These are phyloP conservation scores for Hyaloscypha variabilis DNA, from an alignment of 495 filamentous ascomycete species.

Conservation along the genomic window DNA sequence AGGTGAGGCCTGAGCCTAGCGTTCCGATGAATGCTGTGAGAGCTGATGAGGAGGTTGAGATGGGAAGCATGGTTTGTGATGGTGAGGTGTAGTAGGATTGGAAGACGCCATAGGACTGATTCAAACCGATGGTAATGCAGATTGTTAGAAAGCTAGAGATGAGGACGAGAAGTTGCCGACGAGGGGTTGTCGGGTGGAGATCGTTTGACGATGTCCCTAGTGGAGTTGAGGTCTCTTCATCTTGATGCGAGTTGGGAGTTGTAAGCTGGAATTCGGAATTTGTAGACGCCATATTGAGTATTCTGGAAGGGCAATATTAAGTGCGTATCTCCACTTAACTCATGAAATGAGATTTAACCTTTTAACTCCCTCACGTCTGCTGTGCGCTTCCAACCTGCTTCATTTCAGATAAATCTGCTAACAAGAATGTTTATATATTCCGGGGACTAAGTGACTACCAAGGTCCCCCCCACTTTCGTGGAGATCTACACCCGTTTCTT, in stretches of 20 bases:
- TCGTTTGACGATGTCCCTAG: constrained; percentile 4
- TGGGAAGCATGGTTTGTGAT: constrained; percentile 40
- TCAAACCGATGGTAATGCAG: constrained; percentile 52
- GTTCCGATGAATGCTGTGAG: constrained; percentile 53
- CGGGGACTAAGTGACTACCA: not conserved
- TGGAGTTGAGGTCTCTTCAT: constrained; percentile 1
- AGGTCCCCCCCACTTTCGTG: not conserved
- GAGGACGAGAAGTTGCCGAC: constrained; percentile 47
- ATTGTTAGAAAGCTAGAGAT: constrained; percentile 46
- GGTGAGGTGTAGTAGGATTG: constrained; percentile 51
- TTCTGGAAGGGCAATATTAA: not conserved
- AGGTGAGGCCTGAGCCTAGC: constrained; percentile 49
- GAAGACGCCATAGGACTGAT: constrained; percentile 51
- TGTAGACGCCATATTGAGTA: not conserved
- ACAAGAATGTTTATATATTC: not conserved
- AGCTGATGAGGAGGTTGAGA: constrained; percentile 35
- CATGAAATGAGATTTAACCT: not conserved
- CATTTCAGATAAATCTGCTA: too few relatives aligned
- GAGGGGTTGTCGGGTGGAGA: constrained; percentile 39
- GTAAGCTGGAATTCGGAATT: not conserved
- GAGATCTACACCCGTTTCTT: constrained; percentile 17
- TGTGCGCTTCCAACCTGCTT: not conserved
- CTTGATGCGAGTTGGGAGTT: not conserved
- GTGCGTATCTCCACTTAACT: not conserved
- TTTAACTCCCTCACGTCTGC: not conserved